These are phyloP conservation scores for Pilatotrama ljubarskyi DNA, from an alignment of 768 basidiomycete genomes.

Conservation along the genomic window DNA sequence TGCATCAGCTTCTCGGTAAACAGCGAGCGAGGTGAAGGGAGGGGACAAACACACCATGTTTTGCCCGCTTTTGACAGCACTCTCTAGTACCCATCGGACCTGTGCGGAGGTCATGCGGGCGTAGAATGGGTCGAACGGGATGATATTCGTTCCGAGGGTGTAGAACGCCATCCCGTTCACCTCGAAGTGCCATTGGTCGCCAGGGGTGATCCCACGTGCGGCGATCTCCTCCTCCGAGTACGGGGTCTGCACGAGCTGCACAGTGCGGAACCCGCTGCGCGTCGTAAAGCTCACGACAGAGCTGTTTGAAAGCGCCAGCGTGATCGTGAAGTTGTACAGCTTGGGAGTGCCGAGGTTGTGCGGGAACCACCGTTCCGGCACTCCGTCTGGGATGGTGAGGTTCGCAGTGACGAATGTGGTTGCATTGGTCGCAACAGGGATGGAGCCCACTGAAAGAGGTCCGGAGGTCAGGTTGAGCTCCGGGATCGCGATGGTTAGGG, in stretches of 20 bases:
- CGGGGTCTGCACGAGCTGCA: slow-evolving; percentile 50
- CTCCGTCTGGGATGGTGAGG: slow-evolving; percentile 47
- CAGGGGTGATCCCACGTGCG: slow-evolving; percentile 52
- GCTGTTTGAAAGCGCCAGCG: slow-evolving; percentile 33
- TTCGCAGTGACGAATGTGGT: slow-evolving; percentile 44
- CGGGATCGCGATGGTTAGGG: slow-evolving; percentile 45
- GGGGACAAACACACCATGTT: slow-evolving; percentile 51
- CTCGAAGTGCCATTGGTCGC: slow-evolving; percentile 62
- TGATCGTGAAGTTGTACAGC: slow-evolving; percentile 51
- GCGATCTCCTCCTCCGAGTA: slow-evolving; percentile 47
- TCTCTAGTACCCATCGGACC: slow-evolving; percentile 57
- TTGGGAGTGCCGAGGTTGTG: slow-evolving; percentile 56
- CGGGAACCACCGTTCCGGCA: slow-evolving; percentile 55
- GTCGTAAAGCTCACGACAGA: slow-evolving; percentile 37
- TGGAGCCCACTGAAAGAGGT: slow-evolving; percentile 30
- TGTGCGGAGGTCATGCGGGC: slow-evolving; percentile 48
- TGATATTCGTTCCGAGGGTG: slow-evolving; percentile 55
- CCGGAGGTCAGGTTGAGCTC: slow-evolving; percentile 46
- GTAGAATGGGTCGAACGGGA: slow-evolving; percentile 64
- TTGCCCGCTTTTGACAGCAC: slow-evolving; percentile 53
- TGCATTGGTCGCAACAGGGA: slow-evolving; percentile 28
- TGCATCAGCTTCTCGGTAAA: neutral
- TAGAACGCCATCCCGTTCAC: slow-evolving; percentile 60
- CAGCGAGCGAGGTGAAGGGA: neutral
- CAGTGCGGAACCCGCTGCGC: slow-evolving; percentile 60